phyloP scores from a whole-genome alignment of 176 grass and related monocot species.

The Aegilops bicornis region DNA sequence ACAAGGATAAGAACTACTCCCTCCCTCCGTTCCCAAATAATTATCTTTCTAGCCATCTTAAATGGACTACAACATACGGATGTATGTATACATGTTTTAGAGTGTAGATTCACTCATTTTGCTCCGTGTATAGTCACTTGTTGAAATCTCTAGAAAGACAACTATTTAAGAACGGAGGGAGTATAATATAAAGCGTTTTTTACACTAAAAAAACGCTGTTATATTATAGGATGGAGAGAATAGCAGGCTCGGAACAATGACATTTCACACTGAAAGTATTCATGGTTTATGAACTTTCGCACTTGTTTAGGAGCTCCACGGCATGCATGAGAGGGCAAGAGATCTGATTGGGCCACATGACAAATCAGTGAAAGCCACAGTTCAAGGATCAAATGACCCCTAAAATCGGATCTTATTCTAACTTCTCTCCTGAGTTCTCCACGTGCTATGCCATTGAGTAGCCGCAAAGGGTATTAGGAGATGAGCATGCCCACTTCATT shows the following conservation, averaged over 20 bases:
- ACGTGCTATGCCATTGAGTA: conserved; percentile 40
- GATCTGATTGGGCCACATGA: conserved; percentile 19
- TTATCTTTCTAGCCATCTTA: no score
- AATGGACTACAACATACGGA: no score
- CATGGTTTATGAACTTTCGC: not conserved
- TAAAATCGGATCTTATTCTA: conserved; percentile 18
- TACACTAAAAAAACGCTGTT: no score
- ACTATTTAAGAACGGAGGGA: no score
- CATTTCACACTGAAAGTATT: not conserved
- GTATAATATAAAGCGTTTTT: no score
- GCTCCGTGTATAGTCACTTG: no score
- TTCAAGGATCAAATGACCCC: conserved; percentile 39
- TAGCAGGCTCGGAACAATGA: not conserved
- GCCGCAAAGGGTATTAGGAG: conserved; percentile 40
- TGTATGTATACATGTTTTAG: no score
- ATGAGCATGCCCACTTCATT: conserved; percentile 6
- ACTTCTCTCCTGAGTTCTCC: not conserved
- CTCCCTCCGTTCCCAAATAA: no score
- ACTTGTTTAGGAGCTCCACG: not conserved
- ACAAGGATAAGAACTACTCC: not conserved
- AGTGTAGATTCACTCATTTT: no score
- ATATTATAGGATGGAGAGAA: no score
- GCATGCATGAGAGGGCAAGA: conserved; percentile 6
- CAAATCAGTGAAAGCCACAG: conserved; percentile 45
- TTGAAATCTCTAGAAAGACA: no score